Evolutionary conservation across 352 stramenopile species (phyloP), one percentile per base, ranked within the genome.

Genomic region (Globisporangium sylvaticum): DNA sequence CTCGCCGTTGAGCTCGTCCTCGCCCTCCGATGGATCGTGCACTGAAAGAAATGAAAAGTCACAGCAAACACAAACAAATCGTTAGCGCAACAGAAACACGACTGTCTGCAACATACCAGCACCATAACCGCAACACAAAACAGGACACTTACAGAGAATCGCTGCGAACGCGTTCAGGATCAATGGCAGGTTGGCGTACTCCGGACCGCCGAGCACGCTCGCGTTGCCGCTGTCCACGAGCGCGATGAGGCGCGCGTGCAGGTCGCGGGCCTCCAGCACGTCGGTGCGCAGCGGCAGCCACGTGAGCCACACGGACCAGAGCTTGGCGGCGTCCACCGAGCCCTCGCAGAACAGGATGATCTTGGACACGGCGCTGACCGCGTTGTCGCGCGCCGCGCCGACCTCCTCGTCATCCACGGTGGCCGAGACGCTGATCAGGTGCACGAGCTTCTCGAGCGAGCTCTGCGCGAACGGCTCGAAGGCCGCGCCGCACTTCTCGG

Each of bases 221-320:
- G 73, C 61, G 69, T 93, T 86, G 61, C 79, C 80, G 18, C 66
- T 67, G 46, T 75, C 80, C 34, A 95, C 76, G 27, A 92, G 77
- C 39, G 75, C 62, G 65, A 95, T 79, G 32, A 95, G 77, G 31
- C 84, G 84, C 44, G 75, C 81, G 66, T 95, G 87, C 44, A 95
- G 75, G 9, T 92, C 86, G 14, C 79, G 84, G 3, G 87, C 87
- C 65, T 95, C 87, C 34, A 95, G 72, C 22, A 87, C 83, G 62
- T 95, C 87, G 34, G 82, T 92, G 59, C 74, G 81, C 58, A 95
- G 73, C 66, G 87, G 87, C 60, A 95, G 72, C 81, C 87, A 95
- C 72, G 78, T 80, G 68, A 95, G 84, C 87, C 87, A 95, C 65
- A 81, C 68, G 4, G 75, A 34, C 84, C 87, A 92, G 57, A 94